A percentile compares a stretch with the other conserved stretches of the same genome.
phyloP scores from a whole-genome alignment of 768 basidiomycete species.

The Mycena capillaripes region DNA sequence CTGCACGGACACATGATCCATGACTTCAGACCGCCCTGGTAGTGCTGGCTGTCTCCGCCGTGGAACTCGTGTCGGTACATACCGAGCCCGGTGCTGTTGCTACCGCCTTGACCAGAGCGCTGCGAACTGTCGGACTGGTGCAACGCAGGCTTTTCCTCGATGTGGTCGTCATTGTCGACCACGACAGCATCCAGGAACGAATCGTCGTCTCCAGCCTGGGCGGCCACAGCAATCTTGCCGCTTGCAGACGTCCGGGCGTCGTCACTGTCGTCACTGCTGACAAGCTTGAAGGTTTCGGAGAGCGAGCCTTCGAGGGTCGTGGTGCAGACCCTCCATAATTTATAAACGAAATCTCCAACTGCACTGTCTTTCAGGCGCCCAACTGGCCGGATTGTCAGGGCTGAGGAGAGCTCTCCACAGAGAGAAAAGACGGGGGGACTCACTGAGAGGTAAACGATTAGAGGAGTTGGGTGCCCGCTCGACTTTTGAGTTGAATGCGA shows the following conservation, averaged over 20 bases:
- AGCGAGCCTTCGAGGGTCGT: conserved; percentile 35
- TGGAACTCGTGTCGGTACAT: conserved; percentile 4
- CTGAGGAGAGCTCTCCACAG: neutral
- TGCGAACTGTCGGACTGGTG: conserved; percentile 36
- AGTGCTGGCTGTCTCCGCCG: conserved; percentile 22
- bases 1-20: conserved; percentile 23
- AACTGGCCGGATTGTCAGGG: conserved; percentile 9
- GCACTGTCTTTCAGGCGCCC: conserved; percentile 23
- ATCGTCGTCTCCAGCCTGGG: conserved; percentile 31
- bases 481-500: conserved; percentile 34
- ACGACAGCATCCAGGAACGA: conserved; percentile 41
- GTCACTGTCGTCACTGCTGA: conserved; percentile 37
- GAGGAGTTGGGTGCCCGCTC: conserved; percentile 14
- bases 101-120: conserved; percentile 34
- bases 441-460: conserved; percentile 25
- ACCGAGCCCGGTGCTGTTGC: conserved; percentile 27
- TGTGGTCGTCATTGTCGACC: conserved; percentile 37
- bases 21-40: conserved; percentile 33
- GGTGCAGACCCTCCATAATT: conserved; percentile 37
- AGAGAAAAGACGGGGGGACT: neutral
- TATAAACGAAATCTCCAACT: neutral
- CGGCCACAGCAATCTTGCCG: conserved; percentile 18
- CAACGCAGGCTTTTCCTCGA: neutral
- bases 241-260: conserved; percentile 32
- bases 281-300: conserved; percentile 38